Conservation (phyloP, 805 yeast genomes). For the Spathaspora hagerdaliae region DNA sequence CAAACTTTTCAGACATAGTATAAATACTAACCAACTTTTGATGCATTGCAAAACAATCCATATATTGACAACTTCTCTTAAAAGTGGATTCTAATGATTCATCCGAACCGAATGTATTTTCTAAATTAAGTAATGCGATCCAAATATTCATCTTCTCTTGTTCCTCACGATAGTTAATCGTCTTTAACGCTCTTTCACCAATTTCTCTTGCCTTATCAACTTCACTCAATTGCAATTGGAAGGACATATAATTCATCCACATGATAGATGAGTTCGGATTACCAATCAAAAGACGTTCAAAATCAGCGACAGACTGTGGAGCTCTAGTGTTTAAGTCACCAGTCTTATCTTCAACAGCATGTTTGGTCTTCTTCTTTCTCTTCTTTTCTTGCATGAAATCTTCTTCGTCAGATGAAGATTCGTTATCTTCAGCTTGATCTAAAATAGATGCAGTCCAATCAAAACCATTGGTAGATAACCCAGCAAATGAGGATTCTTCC, state of each 20-base stretch:
- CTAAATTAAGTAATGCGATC: conserved; percentile 93
- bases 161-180: conserved; percentile 87
- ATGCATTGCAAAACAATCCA: conserved; percentile 85
- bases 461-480: conserved; percentile 81
- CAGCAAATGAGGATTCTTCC: conserved; percentile 29
- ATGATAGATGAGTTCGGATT: conserved; percentile 89
- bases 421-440: conserved; percentile 68
- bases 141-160: conserved; percentile 90
- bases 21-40: conserved; percentile 74
- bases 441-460: conserved; percentile 94
- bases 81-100: conserved; percentile 79
- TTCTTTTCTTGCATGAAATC: conserved; percentile 52
- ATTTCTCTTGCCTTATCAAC: conserved; percentile 91
- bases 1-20: conserved; percentile 65
- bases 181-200: conserved; percentile 87
- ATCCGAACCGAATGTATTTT: conserved; percentile 85
- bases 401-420: conserved; percentile 51
- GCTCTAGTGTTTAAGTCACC: conserved; percentile 78
- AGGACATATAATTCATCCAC: conserved; percentile 99
- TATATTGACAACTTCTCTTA: conserved; percentile 81
- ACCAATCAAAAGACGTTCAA: conserved; percentile 87
- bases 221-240: conserved; percentile 92
- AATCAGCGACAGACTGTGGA: conserved; percentile 89
- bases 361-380: conserved; percentile 46
- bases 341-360: conserved; percentile 70